phyloP scores from a whole-genome alignment of 2,329 filamentous ascomycete genomes.

The Aspergillus nomiae region DNA sequence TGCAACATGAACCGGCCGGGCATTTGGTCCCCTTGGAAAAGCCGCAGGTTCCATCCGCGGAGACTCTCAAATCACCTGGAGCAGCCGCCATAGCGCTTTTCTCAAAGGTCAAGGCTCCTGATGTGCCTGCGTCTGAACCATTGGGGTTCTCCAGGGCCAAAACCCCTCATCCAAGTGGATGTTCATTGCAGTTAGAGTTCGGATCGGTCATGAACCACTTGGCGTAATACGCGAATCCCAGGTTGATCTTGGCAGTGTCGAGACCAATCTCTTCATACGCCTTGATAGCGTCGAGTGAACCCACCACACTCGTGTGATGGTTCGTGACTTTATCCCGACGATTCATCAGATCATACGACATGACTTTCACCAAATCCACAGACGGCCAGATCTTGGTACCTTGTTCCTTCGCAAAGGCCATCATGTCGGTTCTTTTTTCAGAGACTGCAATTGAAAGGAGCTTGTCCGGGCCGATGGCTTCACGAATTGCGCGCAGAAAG shows the following conservation, averaged over 20 bases:
- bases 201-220: slow-evolving; percentile 66
- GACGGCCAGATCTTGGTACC: slow-evolving; percentile 60
- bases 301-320: slow-evolving; percentile 66
- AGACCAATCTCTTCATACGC: slow-evolving; percentile 63
- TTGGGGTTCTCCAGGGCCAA: slow-evolving; percentile 61
- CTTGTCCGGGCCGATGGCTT: slow-evolving; percentile 59
- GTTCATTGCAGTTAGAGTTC: slow-evolving; percentile 45
- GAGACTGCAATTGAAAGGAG: slow-evolving; percentile 69
- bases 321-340: slow-evolving; percentile 63
- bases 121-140: slow-evolving; percentile 61
- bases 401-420: slow-evolving; percentile 62
- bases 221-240: slow-evolving; percentile 70
- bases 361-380: slow-evolving; percentile 70
- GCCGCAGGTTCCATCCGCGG: slow-evolving; percentile 38
- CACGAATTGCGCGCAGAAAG: slow-evolving; percentile 61
- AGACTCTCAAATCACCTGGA: slow-evolving; percentile 27
- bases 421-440: slow-evolving; percentile 64
- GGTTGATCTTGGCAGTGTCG: slow-evolving; percentile 58
- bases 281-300: slow-evolving; percentile 57
- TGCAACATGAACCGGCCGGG: slow-evolving; percentile 36
- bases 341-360: slow-evolving; percentile 75
- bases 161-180: slow-evolving; percentile 61
- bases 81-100: slow-evolving; percentile 29
- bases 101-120: slow-evolving; percentile 55
- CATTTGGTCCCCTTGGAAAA: slow-evolving; percentile 30